Conservation (phyloP, 768 basidiomycete species). For the Serendipita vermifera region DNA sequence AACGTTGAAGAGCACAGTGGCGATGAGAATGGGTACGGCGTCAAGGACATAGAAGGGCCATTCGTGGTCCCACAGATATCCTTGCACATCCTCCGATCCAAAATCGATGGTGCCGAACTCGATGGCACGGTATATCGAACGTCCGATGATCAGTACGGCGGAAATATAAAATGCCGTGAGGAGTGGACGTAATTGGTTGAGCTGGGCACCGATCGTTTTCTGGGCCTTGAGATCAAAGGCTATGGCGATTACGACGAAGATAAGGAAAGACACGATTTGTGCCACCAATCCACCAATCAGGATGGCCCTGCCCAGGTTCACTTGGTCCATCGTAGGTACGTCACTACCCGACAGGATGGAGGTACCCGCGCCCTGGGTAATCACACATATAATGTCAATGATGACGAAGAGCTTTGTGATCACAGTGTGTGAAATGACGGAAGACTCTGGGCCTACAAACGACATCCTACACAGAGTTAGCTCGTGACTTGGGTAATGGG, state of each 20-base stretch:
- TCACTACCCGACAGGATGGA: background rate
- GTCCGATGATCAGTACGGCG: constrained; percentile 7
- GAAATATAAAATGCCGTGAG: background rate
- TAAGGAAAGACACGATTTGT: constrained; percentile 2
- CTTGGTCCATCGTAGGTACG: background rate
- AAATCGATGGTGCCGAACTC: constrained; percentile 12
- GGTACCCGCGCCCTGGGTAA: background rate
- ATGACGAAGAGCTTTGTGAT: constrained; percentile 11
- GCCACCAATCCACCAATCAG: constrained; percentile 7
- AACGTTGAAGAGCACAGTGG: background rate
- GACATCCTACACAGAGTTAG: constrained; percentile 5
- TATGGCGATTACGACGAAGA: constrained; percentile 8
- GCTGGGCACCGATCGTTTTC: background rate
- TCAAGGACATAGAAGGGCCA: constrained; percentile 11
- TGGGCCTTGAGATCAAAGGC: constrained; percentile 4
- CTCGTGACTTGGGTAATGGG: background rate
- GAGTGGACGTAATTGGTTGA: background rate
- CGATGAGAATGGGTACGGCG: constrained; percentile 5
- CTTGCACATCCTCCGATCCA: background rate
- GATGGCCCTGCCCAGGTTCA: background rate
- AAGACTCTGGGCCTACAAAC: constrained; percentile 6
- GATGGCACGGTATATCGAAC: constrained; percentile 7
- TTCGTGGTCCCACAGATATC: constrained; percentile 8
- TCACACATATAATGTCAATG: background rate
- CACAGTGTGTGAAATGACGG: constrained; percentile 6